Percentiles rank a stretch among this genome's conserved stretches.
These are phyloP conservation scores for Comarum palustre DNA, from an alignment of 306 rosid species.

Conservation along the genomic window DNA sequence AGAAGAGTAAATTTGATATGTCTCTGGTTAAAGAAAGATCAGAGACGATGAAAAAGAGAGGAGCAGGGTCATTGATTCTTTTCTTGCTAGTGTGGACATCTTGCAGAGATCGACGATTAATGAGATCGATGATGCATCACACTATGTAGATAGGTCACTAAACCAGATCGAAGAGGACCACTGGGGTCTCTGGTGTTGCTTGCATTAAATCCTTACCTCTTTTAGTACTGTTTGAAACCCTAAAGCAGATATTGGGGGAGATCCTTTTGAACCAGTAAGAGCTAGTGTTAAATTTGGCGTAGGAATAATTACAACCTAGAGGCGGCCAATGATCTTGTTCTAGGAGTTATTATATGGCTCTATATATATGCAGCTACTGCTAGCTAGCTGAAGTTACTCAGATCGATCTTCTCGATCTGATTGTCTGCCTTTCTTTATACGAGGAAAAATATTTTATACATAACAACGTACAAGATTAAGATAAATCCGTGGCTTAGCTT, in stretches of 20 bases:
- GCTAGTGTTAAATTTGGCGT: not conserved
- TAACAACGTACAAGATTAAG: too few species aligned
- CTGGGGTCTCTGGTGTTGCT: not conserved
- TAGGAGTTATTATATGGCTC: not conserved
- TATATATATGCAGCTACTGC: not conserved
- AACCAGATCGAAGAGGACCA: conserved; percentile 1
- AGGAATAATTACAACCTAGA: conserved; percentile 17
- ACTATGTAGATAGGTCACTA: not conserved
- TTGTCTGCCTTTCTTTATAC: not conserved
- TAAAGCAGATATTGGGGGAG: conserved; percentile 8
- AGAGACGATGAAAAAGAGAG: not conserved
- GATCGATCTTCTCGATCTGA: not conserved
- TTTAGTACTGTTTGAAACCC: conserved; percentile 15
- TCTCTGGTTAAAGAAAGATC: not conserved
- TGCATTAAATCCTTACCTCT: conserved; percentile 10
- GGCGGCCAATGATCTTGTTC: conserved; percentile 18
- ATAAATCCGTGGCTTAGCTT: too few species aligned
- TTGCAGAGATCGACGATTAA: not conserved
- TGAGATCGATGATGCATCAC: conserved; percentile 8
- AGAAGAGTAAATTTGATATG: conserved; percentile 2
- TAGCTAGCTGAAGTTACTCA: not conserved
- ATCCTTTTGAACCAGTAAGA: not conserved
- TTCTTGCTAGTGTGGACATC: not conserved
- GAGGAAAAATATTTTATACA: too few species aligned
- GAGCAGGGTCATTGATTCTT: not conserved